Evolutionary conservation across 495 filamentous ascomycete species (phyloP).

Genomic region (Neurospora sp.): DNA sequence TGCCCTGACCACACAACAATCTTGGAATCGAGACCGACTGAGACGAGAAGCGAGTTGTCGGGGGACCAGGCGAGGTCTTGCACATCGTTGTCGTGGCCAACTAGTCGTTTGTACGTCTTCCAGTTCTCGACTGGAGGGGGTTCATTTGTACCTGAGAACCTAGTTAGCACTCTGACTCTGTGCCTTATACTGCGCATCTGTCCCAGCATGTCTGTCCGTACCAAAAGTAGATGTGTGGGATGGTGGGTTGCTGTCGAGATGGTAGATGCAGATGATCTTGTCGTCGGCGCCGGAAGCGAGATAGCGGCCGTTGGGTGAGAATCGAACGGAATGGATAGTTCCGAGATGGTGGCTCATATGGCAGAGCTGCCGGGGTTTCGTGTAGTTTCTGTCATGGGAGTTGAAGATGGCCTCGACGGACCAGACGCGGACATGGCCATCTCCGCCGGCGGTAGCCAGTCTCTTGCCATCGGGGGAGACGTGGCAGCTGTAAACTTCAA

Average conservation of each 20-base stretch:
- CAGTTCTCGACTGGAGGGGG: constrained; percentile 91
- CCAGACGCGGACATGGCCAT: constrained; percentile 96
- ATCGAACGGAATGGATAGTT: constrained; percentile 92
- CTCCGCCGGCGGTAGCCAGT: constrained; percentile 88
- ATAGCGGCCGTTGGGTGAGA: constrained; percentile 86
- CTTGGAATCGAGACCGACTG: constrained; percentile 94
- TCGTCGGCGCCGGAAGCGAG: constrained; percentile 95
- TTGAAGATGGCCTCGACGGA: constrained; percentile 88
- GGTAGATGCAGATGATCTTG: constrained; percentile 95
- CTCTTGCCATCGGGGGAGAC: constrained; percentile 87
- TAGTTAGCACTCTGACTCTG: constrained; percentile 12
- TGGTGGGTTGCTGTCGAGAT: constrained; percentile 71
- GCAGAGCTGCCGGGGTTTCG: constrained; percentile 84
- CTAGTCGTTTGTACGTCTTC: constrained; percentile 84
- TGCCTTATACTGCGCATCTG: not conserved
- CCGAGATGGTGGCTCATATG: constrained; percentile 97
- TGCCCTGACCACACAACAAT: constrained; percentile 96
- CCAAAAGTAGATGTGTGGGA: constrained; percentile 65
- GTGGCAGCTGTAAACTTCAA: constrained; percentile 96
- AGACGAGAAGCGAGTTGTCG: constrained; percentile 91
- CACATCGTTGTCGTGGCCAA: constrained; percentile 97
- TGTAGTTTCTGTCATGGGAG: constrained; percentile 54
- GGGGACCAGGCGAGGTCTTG: constrained; percentile 96
- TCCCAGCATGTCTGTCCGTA: constrained; percentile 25
- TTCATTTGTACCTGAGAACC: constrained; percentile 65